Conservation (phyloP, 495 filamentous ascomycete species). For the Tuber calosporum region DNA sequence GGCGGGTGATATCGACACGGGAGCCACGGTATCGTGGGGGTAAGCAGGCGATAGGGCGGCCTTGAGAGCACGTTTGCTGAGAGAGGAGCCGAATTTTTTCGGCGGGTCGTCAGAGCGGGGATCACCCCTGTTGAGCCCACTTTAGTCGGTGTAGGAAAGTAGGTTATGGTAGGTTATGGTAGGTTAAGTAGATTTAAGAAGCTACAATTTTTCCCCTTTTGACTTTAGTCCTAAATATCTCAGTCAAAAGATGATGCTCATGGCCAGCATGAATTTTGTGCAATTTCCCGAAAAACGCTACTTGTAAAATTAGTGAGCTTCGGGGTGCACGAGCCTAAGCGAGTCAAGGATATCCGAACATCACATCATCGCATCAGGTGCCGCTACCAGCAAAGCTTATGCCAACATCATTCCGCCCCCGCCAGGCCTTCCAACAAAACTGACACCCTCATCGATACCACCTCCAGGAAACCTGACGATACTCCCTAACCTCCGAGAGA, state of each 20-base stretch:
- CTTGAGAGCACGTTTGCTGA: too few relatives aligned
- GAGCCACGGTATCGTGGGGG: too few relatives aligned
- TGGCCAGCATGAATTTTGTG: neutral
- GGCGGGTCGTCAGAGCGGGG: too few relatives aligned
- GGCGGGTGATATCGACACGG: too few relatives aligned
- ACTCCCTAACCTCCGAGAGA: neutral
- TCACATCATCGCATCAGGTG: neutral
- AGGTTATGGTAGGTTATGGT: too few relatives aligned
- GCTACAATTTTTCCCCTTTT: too few relatives aligned
- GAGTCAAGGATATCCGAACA: neutral
- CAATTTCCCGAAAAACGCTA: neutral
- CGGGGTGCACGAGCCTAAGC: neutral
- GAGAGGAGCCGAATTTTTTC: too few relatives aligned
- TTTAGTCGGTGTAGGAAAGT: too few relatives aligned
- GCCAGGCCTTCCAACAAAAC: neutral
- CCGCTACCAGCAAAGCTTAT: neutral
- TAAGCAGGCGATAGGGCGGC: too few relatives aligned
- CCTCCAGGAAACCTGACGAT: neutral
- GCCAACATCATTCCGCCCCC: neutral
- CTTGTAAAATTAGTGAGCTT: neutral
- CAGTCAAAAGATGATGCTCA: neutral
- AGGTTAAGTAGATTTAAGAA: too few relatives aligned
- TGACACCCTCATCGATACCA: neutral
- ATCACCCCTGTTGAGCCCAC: too few relatives aligned
- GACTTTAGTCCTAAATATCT: neutral